Conservation (phyloP, 2,329 filamentous ascomycete genomes). For the Zalaria obscura region DNA sequence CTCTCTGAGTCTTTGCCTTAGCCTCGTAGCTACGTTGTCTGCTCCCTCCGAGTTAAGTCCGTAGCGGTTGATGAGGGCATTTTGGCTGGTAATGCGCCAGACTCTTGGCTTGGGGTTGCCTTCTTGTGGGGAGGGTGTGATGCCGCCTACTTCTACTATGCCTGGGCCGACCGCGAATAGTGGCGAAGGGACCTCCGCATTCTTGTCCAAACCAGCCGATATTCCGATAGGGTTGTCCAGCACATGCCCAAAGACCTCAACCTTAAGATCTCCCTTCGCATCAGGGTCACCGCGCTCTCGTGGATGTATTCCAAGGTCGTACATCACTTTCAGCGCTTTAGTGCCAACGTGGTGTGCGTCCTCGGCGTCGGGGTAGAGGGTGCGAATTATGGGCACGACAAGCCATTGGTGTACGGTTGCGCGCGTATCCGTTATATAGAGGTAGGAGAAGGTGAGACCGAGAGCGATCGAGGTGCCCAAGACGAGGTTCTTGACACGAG, state of each 20-base stretch:
- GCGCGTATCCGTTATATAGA: conserved; percentile 40
- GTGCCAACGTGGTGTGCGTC: conserved; percentile 82
- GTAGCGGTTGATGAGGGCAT: conserved; percentile 89
- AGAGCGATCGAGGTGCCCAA: conserved; percentile 41
- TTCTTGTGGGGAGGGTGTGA: conserved; percentile 71
- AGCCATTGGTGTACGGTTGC: conserved; percentile 39
- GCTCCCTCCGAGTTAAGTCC: conserved; percentile 87
- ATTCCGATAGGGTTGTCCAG: conserved; percentile 83
- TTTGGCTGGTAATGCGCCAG: conserved; percentile 69
- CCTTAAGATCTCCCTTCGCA: conserved; percentile 36
- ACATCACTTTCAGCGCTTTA: conserved; percentile 53
- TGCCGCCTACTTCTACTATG: conserved; percentile 84
- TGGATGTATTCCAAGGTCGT: conserved; percentile 62
- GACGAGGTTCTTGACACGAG: conserved; percentile 34
- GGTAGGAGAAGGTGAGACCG: conserved; percentile 29
- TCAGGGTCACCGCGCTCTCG: conserved; percentile 60
- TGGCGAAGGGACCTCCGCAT: conserved; percentile 74
- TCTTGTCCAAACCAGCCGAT: conserved; percentile 91
- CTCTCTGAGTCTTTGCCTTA: conserved; percentile 63
- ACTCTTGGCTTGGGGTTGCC: conserved; percentile 82
- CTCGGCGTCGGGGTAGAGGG: conserved; percentile 62
- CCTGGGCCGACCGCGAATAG: conserved; percentile 75
- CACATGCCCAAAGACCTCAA: conserved; percentile 61
- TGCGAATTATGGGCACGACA: conserved; percentile 47
- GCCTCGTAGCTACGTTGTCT: conserved; percentile 65